Evolutionary conservation across 768 basidiomycete genomes (phyloP), one percentile per base, ranked within the genome.

Genomic region (Suillus subalutaceus): DNA sequence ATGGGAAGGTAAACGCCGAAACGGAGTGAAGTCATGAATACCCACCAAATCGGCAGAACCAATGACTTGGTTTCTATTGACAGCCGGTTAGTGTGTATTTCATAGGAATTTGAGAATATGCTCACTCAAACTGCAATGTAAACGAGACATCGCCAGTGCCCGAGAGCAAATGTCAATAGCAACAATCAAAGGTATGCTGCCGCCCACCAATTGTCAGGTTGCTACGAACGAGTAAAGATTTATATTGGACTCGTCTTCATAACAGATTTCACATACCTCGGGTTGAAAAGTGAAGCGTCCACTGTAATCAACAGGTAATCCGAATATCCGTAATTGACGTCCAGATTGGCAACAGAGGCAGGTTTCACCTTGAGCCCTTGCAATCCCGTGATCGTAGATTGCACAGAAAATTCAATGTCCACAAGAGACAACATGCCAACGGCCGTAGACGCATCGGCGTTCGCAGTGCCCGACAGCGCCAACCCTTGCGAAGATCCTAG

Each of bases 231-330:
- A 59, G 35, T 61, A 23, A 43, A 35, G 18, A 1, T 41, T 10
- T 38, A 10, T 38, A 63, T 71, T 50, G 66, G 57, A 15, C 9
- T 32, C 41, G 26, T 23, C 55, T 50, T 52, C 46, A 30, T 41
- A 66, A 57, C 5, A 9, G 13, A 64, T 48, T 38, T 18, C 32
- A 60, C 77, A 67, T 68, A 86, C 86, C 86, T 90, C 15, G 90
- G 90, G 66, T 91, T 91, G 73, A 85, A 89, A 30, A 91, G 75
- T 1, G 81, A 78, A 23, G 86, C 85, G 52, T 85, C 78, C 15
- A 86, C 85, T 70, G 83, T 90, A 77, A 92, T 91, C 60, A 91
- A 80, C n/a, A 92, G 79, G 73, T 82, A 88, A 71, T 88, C 83
- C 0, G 85, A 65, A 78, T 85, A 91, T 8, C 90, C 90, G 62